Conservation (phyloP, 192 early-diverging fungal genomes). For the Linnemannia schmuckeri region DNA sequence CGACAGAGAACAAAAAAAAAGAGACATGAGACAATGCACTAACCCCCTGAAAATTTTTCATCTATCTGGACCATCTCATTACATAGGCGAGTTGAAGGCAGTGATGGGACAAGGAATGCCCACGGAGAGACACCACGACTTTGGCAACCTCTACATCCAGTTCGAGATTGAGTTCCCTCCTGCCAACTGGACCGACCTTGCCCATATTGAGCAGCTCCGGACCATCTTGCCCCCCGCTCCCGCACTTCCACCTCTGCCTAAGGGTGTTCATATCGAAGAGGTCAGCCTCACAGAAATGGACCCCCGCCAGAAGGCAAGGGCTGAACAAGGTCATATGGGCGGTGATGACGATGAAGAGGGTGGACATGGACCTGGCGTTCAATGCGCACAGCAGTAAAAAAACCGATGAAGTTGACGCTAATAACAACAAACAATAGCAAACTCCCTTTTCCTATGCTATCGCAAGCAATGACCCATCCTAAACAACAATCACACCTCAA, state of each 20-base stretch:
- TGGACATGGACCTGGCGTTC: slow-evolving; percentile 78
- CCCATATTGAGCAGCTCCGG: slow-evolving; percentile 80
- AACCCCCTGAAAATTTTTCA: background rate
- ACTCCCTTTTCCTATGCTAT: background rate
- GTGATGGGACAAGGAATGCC: slow-evolving; percentile 96
- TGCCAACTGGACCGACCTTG: slow-evolving; percentile 79
- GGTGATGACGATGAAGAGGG: slow-evolving; percentile 76
- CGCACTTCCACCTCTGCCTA: slow-evolving; percentile 33
- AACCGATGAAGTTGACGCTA: background rate
- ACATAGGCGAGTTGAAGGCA: slow-evolving; percentile 76
- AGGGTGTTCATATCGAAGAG: slow-evolving; percentile 79
- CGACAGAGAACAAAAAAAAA: background rate
- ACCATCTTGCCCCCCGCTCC: slow-evolving; percentile 80
- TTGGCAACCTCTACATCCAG: slow-evolving; percentile 91
- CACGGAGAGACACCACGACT: slow-evolving; percentile 83
- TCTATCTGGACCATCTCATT: background rate
- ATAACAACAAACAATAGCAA: background rate
- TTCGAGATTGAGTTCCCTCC: slow-evolving; percentile 93
- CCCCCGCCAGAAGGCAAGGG: slow-evolving; percentile 71
- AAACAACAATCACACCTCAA: background rate
- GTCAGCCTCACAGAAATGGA: slow-evolving; percentile 84
- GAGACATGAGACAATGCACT: slow-evolving; percentile 2
- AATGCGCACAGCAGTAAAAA: slow-evolving; percentile 94
- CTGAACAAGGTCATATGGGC: slow-evolving; percentile 64
- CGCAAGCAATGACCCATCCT: background rate